These are phyloP conservation scores for Cladophialophora immunda DNA, from an alignment of 2,329 filamentous ascomycete genomes.

Conservation along the genomic window DNA sequence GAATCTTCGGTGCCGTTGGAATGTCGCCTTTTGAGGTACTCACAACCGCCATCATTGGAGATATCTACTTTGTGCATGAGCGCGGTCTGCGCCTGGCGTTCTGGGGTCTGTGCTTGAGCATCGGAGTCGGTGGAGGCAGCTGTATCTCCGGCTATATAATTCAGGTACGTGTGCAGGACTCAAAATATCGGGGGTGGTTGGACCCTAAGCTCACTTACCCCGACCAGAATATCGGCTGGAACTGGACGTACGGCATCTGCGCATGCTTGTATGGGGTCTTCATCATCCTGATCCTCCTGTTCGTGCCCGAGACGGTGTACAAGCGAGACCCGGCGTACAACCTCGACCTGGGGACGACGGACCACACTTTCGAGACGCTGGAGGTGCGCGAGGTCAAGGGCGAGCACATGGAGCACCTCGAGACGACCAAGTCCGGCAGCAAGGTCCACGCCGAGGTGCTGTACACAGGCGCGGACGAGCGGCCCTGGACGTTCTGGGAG, in stretches of 20 bases:
- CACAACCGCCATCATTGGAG: constrained; percentile 49
- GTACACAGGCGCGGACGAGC: constrained; percentile 34
- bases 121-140: constrained; percentile 50
- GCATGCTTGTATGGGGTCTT: constrained; percentile 26
- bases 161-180: constrained; percentile 47
- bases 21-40: constrained; percentile 40
- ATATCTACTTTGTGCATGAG: constrained; percentile 57
- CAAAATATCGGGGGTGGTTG: background rate
- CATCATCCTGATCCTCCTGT: constrained; percentile 32
- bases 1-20: constrained; percentile 39
- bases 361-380: constrained; percentile 31
- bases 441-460: constrained; percentile 23
- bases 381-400: constrained; percentile 27
- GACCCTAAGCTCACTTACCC: background rate
- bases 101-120: constrained; percentile 52
- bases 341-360: constrained; percentile 35
- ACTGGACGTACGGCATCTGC: constrained; percentile 35
- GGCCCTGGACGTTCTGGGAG: constrained; percentile 32
- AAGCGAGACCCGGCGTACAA: constrained; percentile 39
- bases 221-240: constrained; percentile 39
- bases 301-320: constrained; percentile 35
- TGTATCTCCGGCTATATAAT: constrained; percentile 49
- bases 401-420: constrained; percentile 29
- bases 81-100: constrained; percentile 50
- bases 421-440: constrained; percentile 25